Evolutionary conservation across 148 eudicot genomes (phyloP), one percentile per base, ranked within the genome.

Genomic region (Pouteria glomerata): DNA sequence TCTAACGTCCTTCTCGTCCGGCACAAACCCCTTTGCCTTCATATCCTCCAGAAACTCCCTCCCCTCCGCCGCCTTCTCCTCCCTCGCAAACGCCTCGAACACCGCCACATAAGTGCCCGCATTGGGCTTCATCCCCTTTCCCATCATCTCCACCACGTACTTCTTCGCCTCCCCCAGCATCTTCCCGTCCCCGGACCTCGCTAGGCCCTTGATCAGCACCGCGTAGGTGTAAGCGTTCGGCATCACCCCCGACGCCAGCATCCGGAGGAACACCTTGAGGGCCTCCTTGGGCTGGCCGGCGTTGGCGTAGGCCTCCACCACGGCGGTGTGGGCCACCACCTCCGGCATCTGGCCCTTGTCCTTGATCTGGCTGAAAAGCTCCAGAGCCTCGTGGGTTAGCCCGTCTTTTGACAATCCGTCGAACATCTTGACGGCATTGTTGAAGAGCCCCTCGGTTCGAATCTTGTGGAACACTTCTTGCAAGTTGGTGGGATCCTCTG

Each of bases 341-440:
- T 92, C 97, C 5, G 97, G 97, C 90, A 92, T 87, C 41, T 80
- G 74, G 0, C 91, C 90, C 70, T 82, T 88, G 3, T 88, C 96
- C 55, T 89, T 92, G 51, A 92, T 31, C 53, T 65, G 52, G 6
- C 18, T 55, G 58, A 15, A 13, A 2, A 24, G 58, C 15, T 55
- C 58, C 18, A 23, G 30, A 23, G 58, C 92, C 51, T 92, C 95
- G 66, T 89, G 90, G 69, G 95, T 92, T 31, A 92, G 68, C 0
- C 96, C 96, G 41, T 89, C 84, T 56, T 87, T 88, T 1, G 90
- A 92, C 96, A 92, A 87, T 80, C 77, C 92, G 78, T 92, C 97
- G 84, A 92, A 92, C 97, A 92, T 89, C 90, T 89, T 92, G 70
- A 76, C 96, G 74, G 97, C 97, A 75, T 73, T 73, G 60, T 84